These are phyloP conservation scores for Lyophyllum semitale DNA, from an alignment of 768 basidiomycete species.

Conservation along the genomic window DNA sequence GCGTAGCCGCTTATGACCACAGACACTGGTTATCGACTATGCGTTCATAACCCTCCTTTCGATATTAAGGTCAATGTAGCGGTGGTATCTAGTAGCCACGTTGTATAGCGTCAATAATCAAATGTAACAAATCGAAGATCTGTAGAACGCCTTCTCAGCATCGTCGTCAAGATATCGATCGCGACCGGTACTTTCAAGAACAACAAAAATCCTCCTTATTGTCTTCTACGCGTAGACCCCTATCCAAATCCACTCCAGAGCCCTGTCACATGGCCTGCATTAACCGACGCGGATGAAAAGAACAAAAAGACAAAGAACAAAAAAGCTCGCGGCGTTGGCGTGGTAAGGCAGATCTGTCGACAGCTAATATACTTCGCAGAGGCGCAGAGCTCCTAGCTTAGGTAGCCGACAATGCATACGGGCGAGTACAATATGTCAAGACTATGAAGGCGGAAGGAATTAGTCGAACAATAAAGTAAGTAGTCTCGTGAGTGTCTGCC, in stretches of 20 bases:
- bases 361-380: background rate
- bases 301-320: background rate
- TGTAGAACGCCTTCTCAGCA: background rate
- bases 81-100: background rate
- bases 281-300: background rate
- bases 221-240: background rate
- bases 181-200: background rate
- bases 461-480: background rate
- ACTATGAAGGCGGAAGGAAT: background rate
- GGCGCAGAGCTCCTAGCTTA: background rate
- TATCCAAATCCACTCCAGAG: background rate
- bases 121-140: background rate
- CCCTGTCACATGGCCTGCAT: background rate
- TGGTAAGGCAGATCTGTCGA: background rate
- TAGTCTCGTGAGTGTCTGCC: background rate
- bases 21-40: conserved; percentile 1
- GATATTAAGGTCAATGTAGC: background rate
- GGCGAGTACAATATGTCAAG: background rate
- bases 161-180: background rate
- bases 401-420: background rate
- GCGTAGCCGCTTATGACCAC: conserved; percentile 7
- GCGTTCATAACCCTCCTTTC: background rate
- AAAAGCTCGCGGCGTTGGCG: background rate
- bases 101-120: background rate
- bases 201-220: background rate